phyloP scores from a whole-genome alignment of 495 filamentous ascomycete species.

The Astrothelium macrocarpum region DNA sequence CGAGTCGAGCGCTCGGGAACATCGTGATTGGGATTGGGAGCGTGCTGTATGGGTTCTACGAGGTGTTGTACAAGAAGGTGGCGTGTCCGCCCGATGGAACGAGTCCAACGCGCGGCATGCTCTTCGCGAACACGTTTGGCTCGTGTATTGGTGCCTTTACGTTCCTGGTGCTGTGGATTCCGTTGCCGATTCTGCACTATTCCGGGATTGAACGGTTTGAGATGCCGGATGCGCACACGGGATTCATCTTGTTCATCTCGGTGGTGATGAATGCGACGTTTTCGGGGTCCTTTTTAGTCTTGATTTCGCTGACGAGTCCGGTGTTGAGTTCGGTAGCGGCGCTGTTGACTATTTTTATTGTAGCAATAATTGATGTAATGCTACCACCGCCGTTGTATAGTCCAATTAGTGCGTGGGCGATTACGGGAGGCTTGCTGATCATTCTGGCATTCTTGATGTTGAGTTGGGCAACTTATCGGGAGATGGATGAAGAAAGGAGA shows the following conservation, averaged over 20 bases:
- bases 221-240: slow-evolving; percentile 64
- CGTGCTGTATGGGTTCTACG: slow-evolving; percentile 91
- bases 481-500: slow-evolving; percentile 75
- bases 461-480: slow-evolving; percentile 82
- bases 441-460: slow-evolving; percentile 75
- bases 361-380: slow-evolving; percentile 83
- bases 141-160: slow-evolving; percentile 80
- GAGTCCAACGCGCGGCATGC: slow-evolving; percentile 68
- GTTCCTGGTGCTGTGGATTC: slow-evolving; percentile 80
- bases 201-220: slow-evolving; percentile 72
- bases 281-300: slow-evolving; percentile 83
- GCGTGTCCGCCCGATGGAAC: slow-evolving; percentile 89
- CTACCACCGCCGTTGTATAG: slow-evolving; percentile 54
- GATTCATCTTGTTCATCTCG: slow-evolving; percentile 68
- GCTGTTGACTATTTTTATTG: slow-evolving; percentile 90
- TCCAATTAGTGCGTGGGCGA: slow-evolving; percentile 60
- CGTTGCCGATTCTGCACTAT: slow-evolving; percentile 72
- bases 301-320: slow-evolving; percentile 86
- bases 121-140: slow-evolving; percentile 88
- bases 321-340: slow-evolving; percentile 87
- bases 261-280: slow-evolving; percentile 81
- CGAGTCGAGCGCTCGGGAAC: slow-evolving; percentile 66
- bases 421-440: slow-evolving; percentile 78
- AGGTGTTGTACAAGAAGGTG: slow-evolving; percentile 86
- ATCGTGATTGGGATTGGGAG: slow-evolving; percentile 87